These are phyloP conservation scores for Lactifluus volemus DNA, from an alignment of 768 basidiomycete genomes.

Conservation along the genomic window DNA sequence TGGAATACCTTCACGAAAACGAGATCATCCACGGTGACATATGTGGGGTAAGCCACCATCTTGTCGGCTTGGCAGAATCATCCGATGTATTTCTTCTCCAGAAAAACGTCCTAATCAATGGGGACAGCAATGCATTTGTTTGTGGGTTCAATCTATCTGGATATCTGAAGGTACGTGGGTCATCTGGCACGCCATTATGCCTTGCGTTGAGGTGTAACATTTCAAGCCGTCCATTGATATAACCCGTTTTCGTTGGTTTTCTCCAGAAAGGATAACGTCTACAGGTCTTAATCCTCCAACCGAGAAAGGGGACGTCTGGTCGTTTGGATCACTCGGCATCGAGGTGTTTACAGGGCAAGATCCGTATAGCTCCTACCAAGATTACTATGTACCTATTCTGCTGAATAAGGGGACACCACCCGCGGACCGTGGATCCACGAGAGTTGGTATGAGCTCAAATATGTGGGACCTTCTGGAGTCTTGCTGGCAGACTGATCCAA, in stretches of 20 bases:
- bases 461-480: constrained; percentile 15
- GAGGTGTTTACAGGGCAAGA: constrained; percentile 10
- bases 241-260: constrained; percentile 7
- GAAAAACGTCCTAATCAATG: constrained; percentile 39
- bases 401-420: background rate
- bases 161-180: background rate
- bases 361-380: background rate
- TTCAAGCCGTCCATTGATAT: constrained; percentile 24
- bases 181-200: background rate
- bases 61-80: background rate
- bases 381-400: background rate
- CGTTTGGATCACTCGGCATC: constrained; percentile 11
- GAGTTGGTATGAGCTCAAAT: background rate
- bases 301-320: constrained; percentile 7
- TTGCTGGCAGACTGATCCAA: constrained; percentile 1
- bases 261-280: constrained; percentile 8
- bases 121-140: constrained; percentile 31
- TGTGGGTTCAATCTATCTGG: constrained; percentile 40
- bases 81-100: constrained; percentile 13
- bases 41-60: constrained; percentile 17
- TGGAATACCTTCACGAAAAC: constrained; percentile 16
- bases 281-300: background rate
- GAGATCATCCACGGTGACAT: constrained; percentile 19
- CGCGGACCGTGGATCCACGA: background rate
- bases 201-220: background rate